These are phyloP conservation scores for Pochonia chlamydosporia DNA, from an alignment of 2,329 filamentous ascomycete genomes.

Conservation along the genomic window DNA sequence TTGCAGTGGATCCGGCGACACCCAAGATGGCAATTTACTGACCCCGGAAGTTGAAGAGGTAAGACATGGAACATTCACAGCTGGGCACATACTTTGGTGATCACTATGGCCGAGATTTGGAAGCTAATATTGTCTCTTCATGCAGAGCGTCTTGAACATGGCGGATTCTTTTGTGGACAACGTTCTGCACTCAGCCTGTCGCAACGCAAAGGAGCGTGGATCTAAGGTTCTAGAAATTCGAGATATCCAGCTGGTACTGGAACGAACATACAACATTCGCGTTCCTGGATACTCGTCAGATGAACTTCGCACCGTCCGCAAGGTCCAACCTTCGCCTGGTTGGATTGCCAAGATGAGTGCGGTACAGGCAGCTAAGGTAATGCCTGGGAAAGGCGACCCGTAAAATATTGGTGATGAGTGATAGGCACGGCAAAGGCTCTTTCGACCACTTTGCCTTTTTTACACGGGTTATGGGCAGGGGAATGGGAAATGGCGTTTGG, in stretches of 20 bases:
- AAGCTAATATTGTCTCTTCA: constrained; percentile 10
- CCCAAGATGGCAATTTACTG: constrained; percentile 69
- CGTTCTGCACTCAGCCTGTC: constrained; percentile 80
- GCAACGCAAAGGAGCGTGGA: constrained; percentile 86
- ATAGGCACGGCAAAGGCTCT: neutral
- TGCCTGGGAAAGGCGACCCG: constrained; percentile 51
- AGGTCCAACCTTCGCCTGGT: constrained; percentile 78
- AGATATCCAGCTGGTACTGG: constrained; percentile 76
- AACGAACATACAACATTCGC: constrained; percentile 82
- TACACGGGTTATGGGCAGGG: constrained; percentile 1
- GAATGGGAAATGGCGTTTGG: constrained; percentile 7
- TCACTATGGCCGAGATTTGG: neutral
- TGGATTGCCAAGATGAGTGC: constrained; percentile 98
- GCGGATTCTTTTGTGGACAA: constrained; percentile 95
- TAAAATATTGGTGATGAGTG: neutral
- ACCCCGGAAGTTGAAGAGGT: constrained; percentile 96
- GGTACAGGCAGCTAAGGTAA: constrained; percentile 87
- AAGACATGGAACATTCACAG: constrained; percentile 32
- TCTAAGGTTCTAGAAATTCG: constrained; percentile 86
- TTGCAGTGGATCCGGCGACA: constrained; percentile 70
- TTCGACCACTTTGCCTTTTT: neutral
- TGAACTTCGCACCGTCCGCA: constrained; percentile 88
- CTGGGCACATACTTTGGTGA: neutral
- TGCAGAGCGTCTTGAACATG: constrained; percentile 75
- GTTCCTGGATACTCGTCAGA: constrained; percentile 94